phyloP scores from a whole-genome alignment of 768 basidiomycete species.

The Punctularia strigosozonata region DNA sequence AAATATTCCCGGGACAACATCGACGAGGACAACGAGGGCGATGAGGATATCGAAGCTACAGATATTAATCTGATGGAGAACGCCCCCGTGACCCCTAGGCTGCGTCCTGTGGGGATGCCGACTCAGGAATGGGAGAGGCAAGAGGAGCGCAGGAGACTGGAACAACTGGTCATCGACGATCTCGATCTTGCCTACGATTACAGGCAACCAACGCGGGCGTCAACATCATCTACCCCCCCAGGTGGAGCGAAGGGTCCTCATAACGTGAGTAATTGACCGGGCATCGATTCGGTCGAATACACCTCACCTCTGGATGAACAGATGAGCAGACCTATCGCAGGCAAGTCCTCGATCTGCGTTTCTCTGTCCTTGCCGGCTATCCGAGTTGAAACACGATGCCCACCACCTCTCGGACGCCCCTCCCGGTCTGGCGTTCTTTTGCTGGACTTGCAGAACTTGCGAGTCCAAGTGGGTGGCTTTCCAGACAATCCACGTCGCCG shows the following conservation, averaged over 20 bases:
- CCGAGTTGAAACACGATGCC: constrained; percentile 57
- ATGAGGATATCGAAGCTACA: too few species aligned
- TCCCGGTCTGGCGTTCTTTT: constrained; percentile 61
- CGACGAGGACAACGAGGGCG: constrained; percentile 15
- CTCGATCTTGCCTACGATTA: constrained; percentile 43
- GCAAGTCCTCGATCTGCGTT: too few species aligned
- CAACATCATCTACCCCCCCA: background rate
- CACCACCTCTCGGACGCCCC: constrained; percentile 33
- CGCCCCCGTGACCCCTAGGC: constrained; percentile 2
- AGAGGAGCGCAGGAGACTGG: constrained; percentile 30
- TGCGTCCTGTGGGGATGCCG: too few species aligned
- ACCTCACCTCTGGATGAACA: too few species aligned
- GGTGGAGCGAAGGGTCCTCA: too few species aligned
- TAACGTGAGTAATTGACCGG: too few species aligned
- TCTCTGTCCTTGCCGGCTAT: constrained; percentile 17
- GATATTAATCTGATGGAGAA: too few species aligned
- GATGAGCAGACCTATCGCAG: too few species aligned
- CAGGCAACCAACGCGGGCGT: constrained; percentile 8
- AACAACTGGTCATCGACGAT: constrained; percentile 46
- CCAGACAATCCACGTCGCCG: too few species aligned
- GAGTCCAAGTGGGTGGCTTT: constrained; percentile 16
- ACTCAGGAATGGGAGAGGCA: constrained; percentile 11
- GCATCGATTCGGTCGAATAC: too few species aligned
- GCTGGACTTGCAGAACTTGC: constrained; percentile 47
- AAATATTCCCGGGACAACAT: constrained; percentile 6